A percentile compares a stretch with the other conserved stretches of the same genome.
phyloP scores from a whole-genome alignment of 75 land plant genomes.

The Picea sitchensis region DNA sequence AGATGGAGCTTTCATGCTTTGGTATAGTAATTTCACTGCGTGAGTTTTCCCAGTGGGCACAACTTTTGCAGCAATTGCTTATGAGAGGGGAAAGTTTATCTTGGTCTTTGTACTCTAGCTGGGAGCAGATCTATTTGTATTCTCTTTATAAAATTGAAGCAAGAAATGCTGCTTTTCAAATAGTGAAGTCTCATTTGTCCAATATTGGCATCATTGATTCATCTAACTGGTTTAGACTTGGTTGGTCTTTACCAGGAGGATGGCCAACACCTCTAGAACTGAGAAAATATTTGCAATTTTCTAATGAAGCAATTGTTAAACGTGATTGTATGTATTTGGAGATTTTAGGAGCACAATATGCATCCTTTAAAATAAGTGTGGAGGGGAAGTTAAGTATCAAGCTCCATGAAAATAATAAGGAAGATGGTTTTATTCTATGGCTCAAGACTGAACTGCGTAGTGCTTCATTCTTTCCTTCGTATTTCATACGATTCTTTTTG shows the following conservation, averaged over 20 bases:
- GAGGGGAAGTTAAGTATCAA: neutral
- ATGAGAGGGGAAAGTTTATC: slow-evolving; percentile 51
- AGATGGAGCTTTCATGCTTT: slow-evolving; percentile 28
- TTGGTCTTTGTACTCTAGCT: slow-evolving; percentile 77
- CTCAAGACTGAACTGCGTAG: slow-evolving; percentile 1
- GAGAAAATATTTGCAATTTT: slow-evolving; percentile 34
- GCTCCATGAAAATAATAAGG: neutral
- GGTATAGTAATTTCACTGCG: slow-evolving; percentile 53
- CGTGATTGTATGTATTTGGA: slow-evolving; percentile 74
- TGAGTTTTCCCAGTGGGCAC: slow-evolving; percentile 79
- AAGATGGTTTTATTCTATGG: slow-evolving; percentile 6
- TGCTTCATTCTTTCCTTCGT: slow-evolving; percentile 27
- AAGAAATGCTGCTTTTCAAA: slow-evolving; percentile 33
- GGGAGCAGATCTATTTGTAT: slow-evolving; percentile 82
- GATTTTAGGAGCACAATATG: slow-evolving; percentile 50
- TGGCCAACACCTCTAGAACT: slow-evolving; percentile 76
- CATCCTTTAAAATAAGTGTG: slow-evolving; percentile 22
- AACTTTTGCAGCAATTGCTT: slow-evolving; percentile 76
- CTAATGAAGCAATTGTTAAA: slow-evolving; percentile 59
- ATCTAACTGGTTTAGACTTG: slow-evolving; percentile 6
- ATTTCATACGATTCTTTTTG: slow-evolving; percentile 26
- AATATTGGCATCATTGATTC: neutral
- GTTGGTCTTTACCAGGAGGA: slow-evolving; percentile 76
- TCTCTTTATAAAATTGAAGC: slow-evolving; percentile 55
- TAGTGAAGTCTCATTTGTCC: slow-evolving; percentile 25